Conservation (phyloP, 1,139 yeast species). For the Geotrichum reessii region DNA sequence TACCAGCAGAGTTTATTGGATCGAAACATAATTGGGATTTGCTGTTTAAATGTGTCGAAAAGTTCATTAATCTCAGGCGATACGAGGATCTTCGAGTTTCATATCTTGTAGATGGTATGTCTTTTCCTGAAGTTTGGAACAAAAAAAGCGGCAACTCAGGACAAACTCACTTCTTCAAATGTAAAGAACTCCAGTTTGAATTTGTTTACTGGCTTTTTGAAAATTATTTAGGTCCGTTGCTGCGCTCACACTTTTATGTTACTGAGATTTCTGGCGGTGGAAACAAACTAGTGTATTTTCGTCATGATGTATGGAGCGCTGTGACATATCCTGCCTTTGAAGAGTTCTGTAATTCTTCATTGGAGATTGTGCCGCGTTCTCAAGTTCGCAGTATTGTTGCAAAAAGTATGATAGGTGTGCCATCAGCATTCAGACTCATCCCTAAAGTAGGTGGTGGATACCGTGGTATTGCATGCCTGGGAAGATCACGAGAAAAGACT, state of each 20-base stretch:
- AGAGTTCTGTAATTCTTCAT: conserved; percentile 12
- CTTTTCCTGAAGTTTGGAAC: conserved; percentile 36
- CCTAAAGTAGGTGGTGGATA: conserved; percentile 29
- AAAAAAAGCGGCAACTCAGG: conserved; percentile 42
- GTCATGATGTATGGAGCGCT: conserved; percentile 55
- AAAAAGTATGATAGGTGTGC: conserved; percentile 2
- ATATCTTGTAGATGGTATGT: conserved; percentile 35
- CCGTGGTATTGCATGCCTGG: conserved; percentile 29
- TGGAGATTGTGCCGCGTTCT: conserved; percentile 5
- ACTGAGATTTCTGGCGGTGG: conserved; percentile 48
- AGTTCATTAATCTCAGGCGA: conserved; percentile 38
- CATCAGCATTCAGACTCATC: conserved; percentile 26
- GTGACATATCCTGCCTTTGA: conserved; percentile 34
- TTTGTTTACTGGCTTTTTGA: conserved; percentile 59
- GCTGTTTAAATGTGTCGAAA: conserved; percentile 40
- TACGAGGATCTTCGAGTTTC: conserved; percentile 33
- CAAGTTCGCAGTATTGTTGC: conserved; percentile 3
- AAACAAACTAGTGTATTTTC: conserved; percentile 44
- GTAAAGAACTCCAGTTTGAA: conserved; percentile 33
- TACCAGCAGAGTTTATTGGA: conserved; percentile 58
- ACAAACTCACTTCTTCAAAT: conserved; percentile 20
- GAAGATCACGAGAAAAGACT: conserved; percentile 9
- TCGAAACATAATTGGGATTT: conserved; percentile 43
- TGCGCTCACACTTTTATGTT: conserved; percentile 59
- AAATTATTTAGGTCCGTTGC: conserved; percentile 43